phyloP scores from a whole-genome alignment of 108 stramenopile species.

The Skeletonema potamos region DNA sequence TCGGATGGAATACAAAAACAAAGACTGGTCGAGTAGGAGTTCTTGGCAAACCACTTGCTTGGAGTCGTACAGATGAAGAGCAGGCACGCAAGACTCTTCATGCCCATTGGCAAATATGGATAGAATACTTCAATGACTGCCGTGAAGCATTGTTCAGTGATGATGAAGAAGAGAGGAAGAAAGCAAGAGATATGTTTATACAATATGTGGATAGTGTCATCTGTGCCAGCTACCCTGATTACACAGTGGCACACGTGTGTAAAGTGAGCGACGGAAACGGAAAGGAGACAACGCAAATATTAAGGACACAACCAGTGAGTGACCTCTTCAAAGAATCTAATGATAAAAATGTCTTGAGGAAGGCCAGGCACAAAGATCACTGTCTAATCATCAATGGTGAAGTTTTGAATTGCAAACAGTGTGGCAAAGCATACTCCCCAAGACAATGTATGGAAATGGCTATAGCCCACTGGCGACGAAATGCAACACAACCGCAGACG shows the following conservation, averaged over 20 bases:
- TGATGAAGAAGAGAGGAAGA: background rate
- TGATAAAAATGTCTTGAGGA: background rate
- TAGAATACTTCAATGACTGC: background rate
- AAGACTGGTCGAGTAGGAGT: background rate
- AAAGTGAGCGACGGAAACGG: too few relatives aligned
- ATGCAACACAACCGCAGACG: background rate
- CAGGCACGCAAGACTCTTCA: conserved; percentile 2
- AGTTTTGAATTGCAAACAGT: background rate
- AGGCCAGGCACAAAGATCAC: background rate
- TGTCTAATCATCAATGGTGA: background rate
- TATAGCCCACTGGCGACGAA: background rate
- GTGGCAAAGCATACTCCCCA: background rate
- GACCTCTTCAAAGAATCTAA: background rate
- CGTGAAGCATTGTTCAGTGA: background rate
- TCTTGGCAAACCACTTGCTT: background rate
- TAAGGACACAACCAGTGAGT: background rate
- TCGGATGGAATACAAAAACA: background rate
- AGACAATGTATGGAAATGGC: background rate
- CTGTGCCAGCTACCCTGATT: background rate
- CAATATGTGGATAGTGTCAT: background rate
- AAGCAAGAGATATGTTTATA: background rate
- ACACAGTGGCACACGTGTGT: background rate
- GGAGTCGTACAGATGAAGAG: background rate
- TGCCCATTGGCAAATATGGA: conserved; percentile 7
- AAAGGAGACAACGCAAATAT: too few relatives aligned